A percentile compares a stretch with the other conserved stretches of the same genome.
phyloP scores from a whole-genome alignment of 495 filamentous ascomycete genomes.

The Neurospora hispaniola region DNA sequence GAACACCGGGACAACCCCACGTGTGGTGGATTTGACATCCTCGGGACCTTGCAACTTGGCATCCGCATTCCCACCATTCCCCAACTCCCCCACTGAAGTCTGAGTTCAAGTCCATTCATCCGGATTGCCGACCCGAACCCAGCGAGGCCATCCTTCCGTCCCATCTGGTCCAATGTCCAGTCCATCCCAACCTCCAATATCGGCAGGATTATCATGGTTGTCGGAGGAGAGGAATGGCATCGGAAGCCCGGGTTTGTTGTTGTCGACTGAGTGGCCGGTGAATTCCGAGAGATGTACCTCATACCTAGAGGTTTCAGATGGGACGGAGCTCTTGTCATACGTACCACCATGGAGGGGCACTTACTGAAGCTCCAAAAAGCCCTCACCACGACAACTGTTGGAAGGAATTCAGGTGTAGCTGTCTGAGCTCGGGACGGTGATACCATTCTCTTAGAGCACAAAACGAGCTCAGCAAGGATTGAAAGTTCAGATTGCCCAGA shows the following conservation, averaged over 20 bases:
- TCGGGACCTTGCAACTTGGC: neutral
- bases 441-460: neutral
- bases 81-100: neutral
- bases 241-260: neutral
- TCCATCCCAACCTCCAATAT: neutral
- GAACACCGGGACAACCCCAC: neutral
- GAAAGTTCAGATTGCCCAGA: neutral
- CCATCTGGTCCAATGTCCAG: neutral
- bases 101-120: constrained; percentile 15
- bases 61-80: neutral
- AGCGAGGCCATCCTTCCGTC: neutral
- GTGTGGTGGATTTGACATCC: neutral
- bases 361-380: neutral
- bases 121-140: constrained; percentile 15
- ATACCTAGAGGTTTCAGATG: neutral
- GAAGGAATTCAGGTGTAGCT: neutral
- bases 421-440: neutral
- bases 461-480: neutral
- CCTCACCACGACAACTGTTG: neutral
- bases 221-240: neutral
- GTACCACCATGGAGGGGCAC: neutral
- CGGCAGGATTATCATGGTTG: neutral
- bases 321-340: neutral
- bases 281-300: neutral
- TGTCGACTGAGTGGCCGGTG: neutral